A percentile compares a stretch with the other conserved stretches of the same genome.
Evolutionary conservation across 129 eudicot genomes (phyloP).

Genomic region (Sambucus nigra): DNA sequence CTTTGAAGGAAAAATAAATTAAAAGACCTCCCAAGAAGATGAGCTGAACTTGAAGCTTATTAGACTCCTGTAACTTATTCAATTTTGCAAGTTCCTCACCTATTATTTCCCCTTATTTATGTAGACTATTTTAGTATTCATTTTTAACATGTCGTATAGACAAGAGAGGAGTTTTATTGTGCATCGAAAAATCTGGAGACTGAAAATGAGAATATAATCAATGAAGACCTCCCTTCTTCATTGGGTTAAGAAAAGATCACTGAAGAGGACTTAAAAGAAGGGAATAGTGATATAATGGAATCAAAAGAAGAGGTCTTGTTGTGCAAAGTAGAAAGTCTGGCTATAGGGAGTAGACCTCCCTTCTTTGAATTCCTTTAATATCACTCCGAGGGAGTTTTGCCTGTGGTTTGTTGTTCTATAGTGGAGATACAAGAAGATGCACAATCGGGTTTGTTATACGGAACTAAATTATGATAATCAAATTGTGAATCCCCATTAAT

Average conservation of each 20-base stretch:
- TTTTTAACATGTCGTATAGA: slow-evolving; percentile 9
- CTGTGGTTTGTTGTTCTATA: no score
- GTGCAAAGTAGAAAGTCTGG: no score
- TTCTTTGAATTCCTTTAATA: no score
- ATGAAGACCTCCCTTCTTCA: slow-evolving; percentile 5
- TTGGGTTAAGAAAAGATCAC: slow-evolving; percentile 3
- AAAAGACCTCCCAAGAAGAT: slow-evolving; percentile 9
- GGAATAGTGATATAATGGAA: slow-evolving; percentile 6
- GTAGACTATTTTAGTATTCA: not conserved
- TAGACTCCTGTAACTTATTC: not conserved
- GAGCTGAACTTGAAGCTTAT: not conserved
- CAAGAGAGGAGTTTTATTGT: slow-evolving; percentile 4
- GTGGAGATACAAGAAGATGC: no score
- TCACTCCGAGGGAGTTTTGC: no score
- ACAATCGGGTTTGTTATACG: no score
- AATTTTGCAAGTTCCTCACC: slow-evolving; percentile 1
- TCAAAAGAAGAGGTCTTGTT: slow-evolving; percentile 10
- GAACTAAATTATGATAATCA: no score
- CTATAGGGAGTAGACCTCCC: no score
- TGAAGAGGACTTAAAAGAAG: slow-evolving; percentile 15
- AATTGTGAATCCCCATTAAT: no score
- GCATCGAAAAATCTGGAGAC: slow-evolving; percentile 5
- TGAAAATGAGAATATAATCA: slow-evolving; percentile 8
- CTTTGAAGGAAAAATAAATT: slow-evolving; percentile 4
- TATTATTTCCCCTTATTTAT: slow-evolving; percentile 1